Conservation (phyloP, 805 yeast genomes). For the Yamadazyma nakazawae region DNA sequence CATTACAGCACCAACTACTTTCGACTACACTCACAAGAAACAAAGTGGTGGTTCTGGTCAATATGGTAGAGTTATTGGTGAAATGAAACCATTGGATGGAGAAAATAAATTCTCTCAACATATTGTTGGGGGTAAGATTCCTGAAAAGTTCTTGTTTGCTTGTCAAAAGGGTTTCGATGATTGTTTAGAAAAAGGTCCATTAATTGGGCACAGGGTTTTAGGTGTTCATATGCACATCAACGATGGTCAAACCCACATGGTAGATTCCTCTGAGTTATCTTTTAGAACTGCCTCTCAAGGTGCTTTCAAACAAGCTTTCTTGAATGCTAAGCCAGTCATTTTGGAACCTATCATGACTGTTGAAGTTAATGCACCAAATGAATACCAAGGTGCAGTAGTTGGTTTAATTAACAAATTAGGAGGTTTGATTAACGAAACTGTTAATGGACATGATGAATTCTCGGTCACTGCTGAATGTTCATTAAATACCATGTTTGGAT, state of each 20-base stretch:
- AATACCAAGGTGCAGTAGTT: conserved; percentile 91
- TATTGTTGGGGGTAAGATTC: conserved; percentile 94
- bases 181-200: conserved; percentile 92
- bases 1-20: conserved; percentile 63
- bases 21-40: conserved; percentile 94
- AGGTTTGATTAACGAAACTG: conserved; percentile 92
- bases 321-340: conserved; percentile 79
- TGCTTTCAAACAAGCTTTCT: conserved; percentile 90
- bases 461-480: conserved; percentile 93
- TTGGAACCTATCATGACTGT: conserved; percentile 97
- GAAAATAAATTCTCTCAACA: conserved; percentile 78
- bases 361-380: conserved; percentile 89
- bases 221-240: conserved; percentile 91
- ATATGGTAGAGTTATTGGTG: conserved; percentile 94
- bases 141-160: conserved; percentile 90
- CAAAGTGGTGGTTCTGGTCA: conserved; percentile 99
- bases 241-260: conserved; percentile 97
- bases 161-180: conserved; percentile 96
- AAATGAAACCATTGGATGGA: conserved; percentile 59
- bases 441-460: conserved; percentile 91
- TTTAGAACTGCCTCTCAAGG: conserved; percentile 89
- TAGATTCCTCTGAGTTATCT: conserved; percentile 94
- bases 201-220: conserved; percentile 89
- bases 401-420: conserved; percentile 88
- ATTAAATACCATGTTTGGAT: conserved; percentile 93